Base-by-base conservation (phyloP, 2,329 filamentous ascomycete species). In the Neofusicoccum laricinum region DNA sequence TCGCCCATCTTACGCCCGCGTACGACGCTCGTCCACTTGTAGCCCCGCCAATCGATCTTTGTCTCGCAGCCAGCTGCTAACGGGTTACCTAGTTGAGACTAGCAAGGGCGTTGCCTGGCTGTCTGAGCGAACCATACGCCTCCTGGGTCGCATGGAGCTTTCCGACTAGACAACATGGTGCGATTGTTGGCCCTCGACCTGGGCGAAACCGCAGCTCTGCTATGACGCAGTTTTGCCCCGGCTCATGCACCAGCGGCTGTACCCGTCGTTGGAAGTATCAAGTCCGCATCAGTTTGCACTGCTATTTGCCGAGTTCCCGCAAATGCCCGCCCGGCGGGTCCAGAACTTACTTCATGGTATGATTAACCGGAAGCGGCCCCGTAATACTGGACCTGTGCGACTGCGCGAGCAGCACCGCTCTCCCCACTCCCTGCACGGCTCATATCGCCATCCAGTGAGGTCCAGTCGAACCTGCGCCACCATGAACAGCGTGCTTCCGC, bases 221-320 rank as follows among this genome's bases (percentile, higher is more conserved):
- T 12, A 36, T 38, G 40, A 46, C 30, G 41, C 30, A 36, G 25
- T 19, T 21, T 8, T 46, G 8, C 38, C n/a, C 41, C 17, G 19
- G 30, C 25, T 34, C 14, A 46, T 59, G 41, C 55, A 46, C 17
- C 40, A 36, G 41, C 55, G 55, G 55, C 55, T 46, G 7, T 59
- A 46, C 55, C 55, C 55, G 55, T 59, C n/a, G 11, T 36, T 32
- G 55, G n/a, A 12, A 59, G 55, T 59, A 46, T 38, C 55, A 46
- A 46, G 40, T 59, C 41, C 55, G 40, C 25, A 46, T 12, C 25
- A 19, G 46, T 15, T 46, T 15, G 30, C 25, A 15, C 53, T 21
- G 12, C 21, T 36, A 43, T 57, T 40, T 57, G 40, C 38, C 51
- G 17, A 30, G 6, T n/a, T 43, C 15, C 11, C 36, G 51, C 53